These are phyloP conservation scores for Boletus edulis DNA, from an alignment of 768 basidiomycete genomes.

Conservation along the genomic window DNA sequence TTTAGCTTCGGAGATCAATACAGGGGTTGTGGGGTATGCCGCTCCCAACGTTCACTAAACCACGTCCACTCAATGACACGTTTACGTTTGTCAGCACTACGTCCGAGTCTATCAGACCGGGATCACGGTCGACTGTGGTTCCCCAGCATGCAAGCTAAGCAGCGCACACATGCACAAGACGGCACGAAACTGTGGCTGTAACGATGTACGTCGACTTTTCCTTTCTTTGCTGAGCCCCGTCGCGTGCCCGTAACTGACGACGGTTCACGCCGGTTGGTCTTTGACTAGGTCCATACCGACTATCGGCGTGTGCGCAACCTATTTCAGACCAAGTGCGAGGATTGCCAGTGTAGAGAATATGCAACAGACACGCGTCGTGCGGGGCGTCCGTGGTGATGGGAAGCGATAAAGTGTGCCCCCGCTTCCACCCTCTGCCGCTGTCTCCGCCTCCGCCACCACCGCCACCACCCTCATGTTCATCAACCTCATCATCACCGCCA, in stretches of 20 bases:
- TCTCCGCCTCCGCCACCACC: slow-evolving; percentile 4
- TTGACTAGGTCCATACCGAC: slow-evolving; percentile 39
- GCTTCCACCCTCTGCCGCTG: neutral
- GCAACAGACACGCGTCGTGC: slow-evolving; percentile 32
- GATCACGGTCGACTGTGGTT: slow-evolving; percentile 52
- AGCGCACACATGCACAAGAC: slow-evolving; percentile 56
- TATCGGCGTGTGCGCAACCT: slow-evolving; percentile 58
- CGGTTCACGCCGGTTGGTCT: neutral
- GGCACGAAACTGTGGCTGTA: slow-evolving; percentile 57
- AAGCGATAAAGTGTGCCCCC: neutral
- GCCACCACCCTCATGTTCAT: neutral
- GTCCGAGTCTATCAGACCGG: slow-evolving; percentile 63
- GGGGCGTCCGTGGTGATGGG: slow-evolving; percentile 20
- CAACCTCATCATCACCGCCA: neutral
- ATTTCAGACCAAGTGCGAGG: slow-evolving; percentile 64
- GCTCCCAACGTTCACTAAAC: neutral
- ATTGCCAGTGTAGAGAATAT: slow-evolving; percentile 41
- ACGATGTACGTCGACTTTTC: slow-evolving; percentile 30
- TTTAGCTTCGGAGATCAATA: slow-evolving; percentile 41
- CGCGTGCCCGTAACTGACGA: slow-evolving; percentile 2
- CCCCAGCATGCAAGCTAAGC: slow-evolving; percentile 51
- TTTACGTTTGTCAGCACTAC: slow-evolving; percentile 49
- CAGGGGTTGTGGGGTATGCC: slow-evolving; percentile 41
- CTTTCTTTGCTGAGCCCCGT: neutral
- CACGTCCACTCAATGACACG: slow-evolving; percentile 1